Conservation (phyloP, 2,329 filamentous ascomycete genomes). For the Teratosphaeriaceae sp. region DNA sequence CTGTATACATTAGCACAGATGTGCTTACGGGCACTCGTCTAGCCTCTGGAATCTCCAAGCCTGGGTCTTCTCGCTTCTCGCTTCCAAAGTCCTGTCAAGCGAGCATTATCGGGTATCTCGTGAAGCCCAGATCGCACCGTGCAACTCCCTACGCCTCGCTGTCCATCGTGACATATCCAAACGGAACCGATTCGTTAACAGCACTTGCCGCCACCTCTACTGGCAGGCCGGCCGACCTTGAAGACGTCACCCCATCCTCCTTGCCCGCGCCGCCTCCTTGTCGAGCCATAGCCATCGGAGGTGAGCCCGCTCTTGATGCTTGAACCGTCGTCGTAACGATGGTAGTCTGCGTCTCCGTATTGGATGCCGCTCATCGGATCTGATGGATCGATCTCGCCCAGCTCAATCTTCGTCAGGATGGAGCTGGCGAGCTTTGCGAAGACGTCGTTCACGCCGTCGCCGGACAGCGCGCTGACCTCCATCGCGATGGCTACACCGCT, state of each 20-base stretch:
- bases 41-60: too few species aligned
- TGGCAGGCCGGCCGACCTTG: constrained; percentile 44
- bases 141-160: too few species aligned
- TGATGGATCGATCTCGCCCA: constrained; percentile 95
- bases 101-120: too few species aligned
- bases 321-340: constrained; percentile 59
- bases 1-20: too few species aligned
- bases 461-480: constrained; percentile 81
- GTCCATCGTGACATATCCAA: not conserved
- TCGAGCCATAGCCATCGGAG: constrained; percentile 25
- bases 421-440: constrained; percentile 82
- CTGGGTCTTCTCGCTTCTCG: too few species aligned
- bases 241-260: constrained; percentile 74
- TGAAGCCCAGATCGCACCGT: too few species aligned
- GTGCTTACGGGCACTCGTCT: too few species aligned
- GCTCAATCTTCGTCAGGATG: constrained; percentile 94
- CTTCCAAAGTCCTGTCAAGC: too few species aligned
- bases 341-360: constrained; percentile 72
- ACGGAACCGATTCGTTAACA: too few species aligned
- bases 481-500: constrained; percentile 77
- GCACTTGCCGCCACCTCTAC: not conserved
- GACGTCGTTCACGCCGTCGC: constrained; percentile 87
- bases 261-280: constrained; percentile 39
- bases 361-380: constrained; percentile 96
- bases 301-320: constrained; percentile 68